These are phyloP conservation scores for Symbiodinium natans DNA, from an alignment of 73 alveolate species.

Conservation along the genomic window DNA sequence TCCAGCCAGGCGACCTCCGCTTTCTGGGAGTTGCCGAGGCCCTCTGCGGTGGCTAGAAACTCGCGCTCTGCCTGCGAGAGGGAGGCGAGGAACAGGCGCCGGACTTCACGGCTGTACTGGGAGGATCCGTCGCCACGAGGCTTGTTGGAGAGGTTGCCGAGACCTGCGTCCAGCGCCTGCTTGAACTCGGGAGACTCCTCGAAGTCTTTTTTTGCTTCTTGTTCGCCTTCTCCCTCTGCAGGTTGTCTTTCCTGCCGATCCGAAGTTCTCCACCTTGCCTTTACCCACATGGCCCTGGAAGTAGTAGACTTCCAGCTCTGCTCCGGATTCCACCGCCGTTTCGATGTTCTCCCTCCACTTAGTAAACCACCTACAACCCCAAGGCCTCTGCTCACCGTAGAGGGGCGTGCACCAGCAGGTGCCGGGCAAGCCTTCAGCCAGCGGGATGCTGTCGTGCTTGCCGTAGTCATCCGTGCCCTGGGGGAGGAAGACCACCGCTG, in stretches of 20 bases:
- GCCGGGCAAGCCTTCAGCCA: not conserved
- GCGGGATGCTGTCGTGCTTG: not conserved
- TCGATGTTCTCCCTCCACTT: not conserved
- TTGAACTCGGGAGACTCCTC: not conserved
- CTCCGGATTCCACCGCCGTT: not conserved
- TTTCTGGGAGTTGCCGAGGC: not conserved
- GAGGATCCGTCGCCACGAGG: constrained; percentile 9
- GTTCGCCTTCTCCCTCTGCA: not conserved
- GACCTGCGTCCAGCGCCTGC: not conserved
- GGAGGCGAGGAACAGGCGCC: not conserved
- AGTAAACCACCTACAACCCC: not conserved
- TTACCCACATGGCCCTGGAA: not conserved
- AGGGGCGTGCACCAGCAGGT: constrained; percentile 2
- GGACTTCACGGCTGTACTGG: constrained; percentile 12
- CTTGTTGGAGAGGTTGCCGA: not conserved
- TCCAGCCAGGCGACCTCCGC: constrained; percentile 32
- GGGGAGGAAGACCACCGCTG: not conserved
- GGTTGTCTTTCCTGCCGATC: not conserved
- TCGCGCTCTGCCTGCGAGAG: not conserved
- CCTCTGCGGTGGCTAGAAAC: not conserved
- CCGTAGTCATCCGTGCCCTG: not conserved
- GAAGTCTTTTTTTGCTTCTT: not conserved
- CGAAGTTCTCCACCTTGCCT: not conserved
- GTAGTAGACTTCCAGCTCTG: not conserved
- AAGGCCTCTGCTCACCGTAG: not conserved